These are phyloP conservation scores for Mycena belliarum DNA, from an alignment of 768 basidiomycete species.

Conservation along the genomic window DNA sequence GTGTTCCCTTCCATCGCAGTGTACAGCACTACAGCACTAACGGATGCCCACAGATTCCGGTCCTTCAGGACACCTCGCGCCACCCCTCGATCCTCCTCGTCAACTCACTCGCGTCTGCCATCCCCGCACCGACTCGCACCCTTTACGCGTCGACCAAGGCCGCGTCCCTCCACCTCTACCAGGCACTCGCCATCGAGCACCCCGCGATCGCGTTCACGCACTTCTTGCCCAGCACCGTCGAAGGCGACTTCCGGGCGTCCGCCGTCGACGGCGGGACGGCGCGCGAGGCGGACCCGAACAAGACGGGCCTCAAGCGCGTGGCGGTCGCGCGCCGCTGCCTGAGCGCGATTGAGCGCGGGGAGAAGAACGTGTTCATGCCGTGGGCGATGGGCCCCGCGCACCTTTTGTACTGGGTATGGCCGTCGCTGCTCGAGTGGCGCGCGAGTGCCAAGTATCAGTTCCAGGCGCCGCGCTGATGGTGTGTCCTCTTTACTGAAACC, in stretches of 20 bases:
- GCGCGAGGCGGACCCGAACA: constrained; percentile 54
- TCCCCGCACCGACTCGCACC: constrained; percentile 84
- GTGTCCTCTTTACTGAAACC: background rate
- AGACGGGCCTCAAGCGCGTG: constrained; percentile 56
- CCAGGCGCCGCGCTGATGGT: background rate
- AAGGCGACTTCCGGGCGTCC: constrained; percentile 77
- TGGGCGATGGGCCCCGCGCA: constrained; percentile 46
- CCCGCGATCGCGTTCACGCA: constrained; percentile 63
- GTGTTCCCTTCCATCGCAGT: constrained; percentile 28
- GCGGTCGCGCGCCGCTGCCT: constrained; percentile 64
- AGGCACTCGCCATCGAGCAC: constrained; percentile 79
- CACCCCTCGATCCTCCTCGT: constrained; percentile 78
- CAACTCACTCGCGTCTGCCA: constrained; percentile 74
- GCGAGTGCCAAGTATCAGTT: constrained; percentile 71
- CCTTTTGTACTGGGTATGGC: constrained; percentile 66
- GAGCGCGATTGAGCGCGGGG: constrained; percentile 55
- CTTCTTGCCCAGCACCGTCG: constrained; percentile 68
- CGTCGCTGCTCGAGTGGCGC: constrained; percentile 53
- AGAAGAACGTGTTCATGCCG: constrained; percentile 64
- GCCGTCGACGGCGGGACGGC: constrained; percentile 63
- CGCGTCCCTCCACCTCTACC: constrained; percentile 75
- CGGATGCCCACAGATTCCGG: constrained; percentile 62
- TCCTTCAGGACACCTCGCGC: constrained; percentile 62
- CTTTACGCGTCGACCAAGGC: constrained; percentile 86
- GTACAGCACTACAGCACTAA: background rate